Evolutionary conservation across 208 protist species (phyloP).

Genomic region (Kentomonas sorsogonicus): DNA sequence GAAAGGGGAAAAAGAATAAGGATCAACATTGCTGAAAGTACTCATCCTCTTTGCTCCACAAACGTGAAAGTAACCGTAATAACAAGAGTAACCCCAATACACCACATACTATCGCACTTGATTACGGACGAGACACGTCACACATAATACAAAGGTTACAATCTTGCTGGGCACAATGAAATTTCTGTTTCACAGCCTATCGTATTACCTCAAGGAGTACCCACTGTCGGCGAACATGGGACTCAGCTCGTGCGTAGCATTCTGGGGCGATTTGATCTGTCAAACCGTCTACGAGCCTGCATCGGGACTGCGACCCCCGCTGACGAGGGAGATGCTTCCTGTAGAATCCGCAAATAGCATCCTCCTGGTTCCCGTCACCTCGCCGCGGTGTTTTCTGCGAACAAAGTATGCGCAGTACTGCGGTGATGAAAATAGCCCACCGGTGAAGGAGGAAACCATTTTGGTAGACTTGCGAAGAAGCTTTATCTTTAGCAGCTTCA

Average conservation of each 20-base stretch:
- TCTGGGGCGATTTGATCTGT: slow-evolving; percentile 67
- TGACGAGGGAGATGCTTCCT: slow-evolving; percentile 29
- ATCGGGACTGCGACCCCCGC: slow-evolving; percentile 22
- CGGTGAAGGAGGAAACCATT: slow-evolving; percentile 3
- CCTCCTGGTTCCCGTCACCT: slow-evolving; percentile 37
- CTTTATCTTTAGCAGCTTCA: slow-evolving; percentile 76
- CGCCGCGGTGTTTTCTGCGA: slow-evolving; percentile 25
- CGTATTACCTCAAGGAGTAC: slow-evolving; percentile 45
- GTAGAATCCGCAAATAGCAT: slow-evolving; percentile 24
- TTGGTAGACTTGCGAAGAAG: slow-evolving; percentile 72
- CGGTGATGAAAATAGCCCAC: neutral
- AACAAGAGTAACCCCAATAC: too few species aligned
- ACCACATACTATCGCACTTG: too few species aligned
- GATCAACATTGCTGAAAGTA: too few species aligned
- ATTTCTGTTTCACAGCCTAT: slow-evolving; percentile 31
- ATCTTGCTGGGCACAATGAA: slow-evolving; percentile 15
- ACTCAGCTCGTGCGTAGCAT: slow-evolving; percentile 53
- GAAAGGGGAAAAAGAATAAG: too few species aligned
- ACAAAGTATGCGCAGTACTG: slow-evolving; percentile 1
- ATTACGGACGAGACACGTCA: too few species aligned
- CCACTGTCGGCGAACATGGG: slow-evolving; percentile 50
- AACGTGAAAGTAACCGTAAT: too few species aligned
- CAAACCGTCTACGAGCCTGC: slow-evolving; percentile 59
- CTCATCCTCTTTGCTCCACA: too few species aligned
- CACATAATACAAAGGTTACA: too few species aligned